Conservation (phyloP, 345 rosid species). For the Ceriops tagal region DNA sequence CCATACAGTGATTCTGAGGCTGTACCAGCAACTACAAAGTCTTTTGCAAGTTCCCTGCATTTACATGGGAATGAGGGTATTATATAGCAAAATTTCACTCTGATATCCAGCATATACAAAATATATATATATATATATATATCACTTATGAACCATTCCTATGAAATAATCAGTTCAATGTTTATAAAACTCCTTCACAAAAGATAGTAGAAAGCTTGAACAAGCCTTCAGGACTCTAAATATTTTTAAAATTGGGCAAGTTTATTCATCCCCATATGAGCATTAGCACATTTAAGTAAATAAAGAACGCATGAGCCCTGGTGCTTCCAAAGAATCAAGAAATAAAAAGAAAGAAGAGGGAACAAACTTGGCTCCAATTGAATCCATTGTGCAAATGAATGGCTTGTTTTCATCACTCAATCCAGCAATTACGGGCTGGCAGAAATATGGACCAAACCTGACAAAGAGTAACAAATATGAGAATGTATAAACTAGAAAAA, state of each 20-base stretch:
- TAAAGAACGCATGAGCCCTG: not conserved
- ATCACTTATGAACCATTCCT: too few relatives aligned
- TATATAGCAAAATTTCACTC: not conserved
- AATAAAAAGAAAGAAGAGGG: conserved; percentile 14
- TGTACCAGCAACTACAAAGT: conserved; percentile 94
- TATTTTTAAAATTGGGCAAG: not conserved
- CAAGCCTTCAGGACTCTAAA: not conserved
- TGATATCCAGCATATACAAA: too few relatives aligned
- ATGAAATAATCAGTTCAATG: too few relatives aligned
- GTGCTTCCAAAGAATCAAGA: not conserved
- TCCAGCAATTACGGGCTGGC: conserved; percentile 97
- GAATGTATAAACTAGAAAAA: too few relatives aligned
- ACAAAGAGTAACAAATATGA: conserved; percentile 9
- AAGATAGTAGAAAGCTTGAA: not conserved
- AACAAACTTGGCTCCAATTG: conserved; percentile 93
- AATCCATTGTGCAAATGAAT: conserved; percentile 97
- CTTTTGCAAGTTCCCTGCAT: conserved; percentile 89
- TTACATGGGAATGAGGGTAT: conserved; percentile 3
- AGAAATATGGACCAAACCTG: conserved; percentile 97
- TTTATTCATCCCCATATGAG: not conserved
- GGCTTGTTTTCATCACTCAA: conserved; percentile 92
- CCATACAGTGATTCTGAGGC: conserved; percentile 95
- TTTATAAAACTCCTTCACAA: not conserved
- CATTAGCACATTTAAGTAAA: not conserved
- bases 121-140: too few relatives aligned